Conservation (phyloP, 2,329 filamentous ascomycete species). For the Phaeomoniella chlamydospora region DNA sequence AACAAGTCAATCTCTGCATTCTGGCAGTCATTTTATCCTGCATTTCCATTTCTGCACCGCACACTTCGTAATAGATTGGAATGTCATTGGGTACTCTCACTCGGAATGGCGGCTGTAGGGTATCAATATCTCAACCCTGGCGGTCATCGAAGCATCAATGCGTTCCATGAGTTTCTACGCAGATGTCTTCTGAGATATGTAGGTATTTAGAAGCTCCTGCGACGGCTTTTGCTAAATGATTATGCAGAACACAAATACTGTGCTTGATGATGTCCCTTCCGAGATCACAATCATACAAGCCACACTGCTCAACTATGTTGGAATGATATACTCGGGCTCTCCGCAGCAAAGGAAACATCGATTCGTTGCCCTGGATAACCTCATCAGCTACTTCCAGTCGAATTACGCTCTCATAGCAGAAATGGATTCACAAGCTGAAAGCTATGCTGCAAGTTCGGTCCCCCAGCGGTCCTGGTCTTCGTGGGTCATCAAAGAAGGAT, state of each 20-base stretch:
- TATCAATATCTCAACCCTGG: conserved; percentile 18
- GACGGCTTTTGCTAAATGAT: conserved; percentile 4
- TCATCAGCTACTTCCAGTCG: neutral
- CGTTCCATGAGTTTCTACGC: conserved; percentile 27
- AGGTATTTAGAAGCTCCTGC: conserved; percentile 4
- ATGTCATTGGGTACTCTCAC: conserved; percentile 23
- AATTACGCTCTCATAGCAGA: neutral
- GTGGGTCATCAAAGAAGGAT: conserved; percentile 23
- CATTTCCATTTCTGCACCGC: conserved; percentile 24
- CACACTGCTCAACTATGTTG: neutral
- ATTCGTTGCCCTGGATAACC: neutral
- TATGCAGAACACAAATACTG: conserved; percentile 3
- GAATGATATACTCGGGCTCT: neutral
- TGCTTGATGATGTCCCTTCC: conserved; percentile 2
- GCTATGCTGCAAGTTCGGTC: conserved; percentile 3
- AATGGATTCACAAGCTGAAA: neutral
- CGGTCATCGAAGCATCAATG: conserved; percentile 14
- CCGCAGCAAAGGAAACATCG: neutral
- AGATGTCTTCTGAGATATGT: conserved; percentile 21
- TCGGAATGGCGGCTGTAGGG: conserved; percentile 25
- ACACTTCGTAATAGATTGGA: conserved; percentile 20
- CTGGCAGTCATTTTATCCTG: conserved; percentile 22
- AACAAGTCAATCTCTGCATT: conserved; percentile 19
- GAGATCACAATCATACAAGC: neutral
- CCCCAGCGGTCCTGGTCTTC: conserved; percentile 15